Evolutionary conservation across 768 basidiomycete genomes (phyloP), one percentile per base, ranked within the genome.

Genomic region (Cyathus striatus): DNA sequence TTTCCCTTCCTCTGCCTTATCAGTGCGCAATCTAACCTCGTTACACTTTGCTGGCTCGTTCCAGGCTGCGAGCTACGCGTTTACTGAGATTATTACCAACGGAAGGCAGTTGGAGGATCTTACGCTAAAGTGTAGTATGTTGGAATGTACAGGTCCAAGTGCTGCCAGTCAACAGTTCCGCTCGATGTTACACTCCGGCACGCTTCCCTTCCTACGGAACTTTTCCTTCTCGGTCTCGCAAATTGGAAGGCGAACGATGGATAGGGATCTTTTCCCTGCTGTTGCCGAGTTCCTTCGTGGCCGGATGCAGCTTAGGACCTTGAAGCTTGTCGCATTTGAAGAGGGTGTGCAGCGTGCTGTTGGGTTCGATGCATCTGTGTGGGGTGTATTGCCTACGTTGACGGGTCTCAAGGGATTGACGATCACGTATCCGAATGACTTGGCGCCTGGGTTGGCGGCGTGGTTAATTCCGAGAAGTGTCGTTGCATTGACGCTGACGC

Each of bases 321-420:
- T 86, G 20, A 64, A 70, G 34, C 65, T 86, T 1, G 66, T 73
- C 9, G 70, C 69, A 3, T 61, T 64, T 17, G 73, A 76, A 38
- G 70, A 69, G 40, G 48, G 47, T 4, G 60, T 68, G 17, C 74
- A 76, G 49, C 66, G 65, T 47, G 65, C 70, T 5, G 68, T 81
- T 7, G 85, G 85, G 21, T 86, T 82, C 49, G 79, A 85, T 48
- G 80, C 84, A 0, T 74, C 79, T 1, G 68, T 79, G 5, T 86
- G 83, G 84, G 83, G 84, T 7, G 78, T 86, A 6, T 63, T 88
- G 7, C 83, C 83, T 0, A 72, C 72, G 4, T 59, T 88, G 20
- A 58, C 62, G 14, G 66, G 66, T 10, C 57, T 88, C 40, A 70
- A 61, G n/a, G 71, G 68, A 27, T 56, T 87, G 43, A 71, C 66